A percentile compares a stretch with the other conserved stretches of the same genome.
Conservation (phyloP, 2,329 filamentous ascomycete genomes). For the Colletotrichum euphorbiae region DNA sequence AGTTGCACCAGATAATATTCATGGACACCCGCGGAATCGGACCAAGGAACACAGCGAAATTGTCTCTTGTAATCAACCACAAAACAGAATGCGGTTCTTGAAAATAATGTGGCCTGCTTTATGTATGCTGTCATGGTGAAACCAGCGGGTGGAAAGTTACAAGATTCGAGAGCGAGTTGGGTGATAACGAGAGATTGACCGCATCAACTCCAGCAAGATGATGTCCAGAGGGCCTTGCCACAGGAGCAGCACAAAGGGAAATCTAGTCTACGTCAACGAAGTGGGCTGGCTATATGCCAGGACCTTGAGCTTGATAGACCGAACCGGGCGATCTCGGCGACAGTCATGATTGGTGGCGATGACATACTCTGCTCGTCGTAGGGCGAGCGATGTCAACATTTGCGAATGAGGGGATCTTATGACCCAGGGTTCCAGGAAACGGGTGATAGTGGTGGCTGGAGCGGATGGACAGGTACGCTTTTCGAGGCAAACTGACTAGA, state of each 20-base stretch:
- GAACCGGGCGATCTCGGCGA: conserved; percentile 4
- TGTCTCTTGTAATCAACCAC: no score
- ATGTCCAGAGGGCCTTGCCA: background rate
- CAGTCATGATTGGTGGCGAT: background rate
- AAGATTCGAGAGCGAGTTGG: background rate
- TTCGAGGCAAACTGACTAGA: background rate
- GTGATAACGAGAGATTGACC: background rate
- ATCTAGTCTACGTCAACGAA: no score
- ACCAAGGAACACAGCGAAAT: no score
- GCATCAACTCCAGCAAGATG: background rate
- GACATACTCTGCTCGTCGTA: background rate
- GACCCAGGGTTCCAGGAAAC: background rate
- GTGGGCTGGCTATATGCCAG: no score
- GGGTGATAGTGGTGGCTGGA: conserved; percentile 15
- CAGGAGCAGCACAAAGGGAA: no score
- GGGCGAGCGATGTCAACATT: background rate
- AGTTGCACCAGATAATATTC: no score
- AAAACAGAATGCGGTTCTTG: background rate
- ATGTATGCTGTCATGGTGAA: conserved; percentile 4
- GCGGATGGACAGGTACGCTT: background rate
- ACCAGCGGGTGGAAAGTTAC: conserved; percentile 11
- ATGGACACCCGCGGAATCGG: no score
- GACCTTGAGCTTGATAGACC: background rate
- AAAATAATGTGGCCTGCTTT: background rate
- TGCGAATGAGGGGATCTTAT: background rate